Percentiles rank a stretch among this genome's conserved stretches.
phyloP scores from a whole-genome alignment of 2,329 filamentous ascomycete genomes.

The Alternaria triticina region DNA sequence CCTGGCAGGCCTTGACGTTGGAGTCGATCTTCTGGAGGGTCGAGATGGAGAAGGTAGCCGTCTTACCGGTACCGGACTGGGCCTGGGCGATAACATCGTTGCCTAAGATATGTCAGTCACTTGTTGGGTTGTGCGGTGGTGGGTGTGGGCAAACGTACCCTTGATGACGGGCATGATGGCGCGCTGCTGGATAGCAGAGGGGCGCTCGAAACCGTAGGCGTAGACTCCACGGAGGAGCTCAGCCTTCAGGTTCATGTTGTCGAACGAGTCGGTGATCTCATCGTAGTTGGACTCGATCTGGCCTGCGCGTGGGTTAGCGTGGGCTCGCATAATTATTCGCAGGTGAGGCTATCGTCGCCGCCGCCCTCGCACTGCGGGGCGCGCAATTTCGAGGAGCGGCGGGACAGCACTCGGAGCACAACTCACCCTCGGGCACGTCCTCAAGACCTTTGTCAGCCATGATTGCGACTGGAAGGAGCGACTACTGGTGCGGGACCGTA shows the following conservation, averaged over 20 bases:
- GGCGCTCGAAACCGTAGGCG: conserved; percentile 99
- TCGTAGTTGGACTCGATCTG: conserved; percentile 99
- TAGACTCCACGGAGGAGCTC: conserved; percentile 99
- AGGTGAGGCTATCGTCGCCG: conserved; percentile 5
- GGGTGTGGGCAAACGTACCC: conserved; percentile 64
- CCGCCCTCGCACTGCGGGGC: conserved; percentile 18
- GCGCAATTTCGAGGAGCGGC: conserved; percentile 8
- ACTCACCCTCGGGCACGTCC: conserved; percentile 94
- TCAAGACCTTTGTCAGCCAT: conserved; percentile 99
- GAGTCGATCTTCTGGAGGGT: conserved; percentile 98
- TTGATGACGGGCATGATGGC: conserved; percentile 99
- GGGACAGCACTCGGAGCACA: conserved; percentile 2
- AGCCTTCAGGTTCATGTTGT: conserved; percentile 95
- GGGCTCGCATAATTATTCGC: conserved; percentile 2
- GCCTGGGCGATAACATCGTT: conserved; percentile 99
- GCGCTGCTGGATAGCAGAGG: conserved; percentile 99
- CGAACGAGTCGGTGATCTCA: conserved; percentile 99
- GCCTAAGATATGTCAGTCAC: conserved; percentile 55
- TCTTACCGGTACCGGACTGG: conserved; percentile 99
- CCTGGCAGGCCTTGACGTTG: conserved; percentile 95
- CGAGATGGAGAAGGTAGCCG: conserved; percentile 98
- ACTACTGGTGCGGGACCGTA: conserved; percentile 72
- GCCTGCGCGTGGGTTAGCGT: conserved; percentile 62
- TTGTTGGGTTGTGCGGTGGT: conserved; percentile 1
- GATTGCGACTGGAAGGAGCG: conserved; percentile 72